Percentiles rank a stretch among this genome's conserved stretches.
Conservation (phyloP, 805 yeast species). For the Suhomyces prunicola region DNA sequence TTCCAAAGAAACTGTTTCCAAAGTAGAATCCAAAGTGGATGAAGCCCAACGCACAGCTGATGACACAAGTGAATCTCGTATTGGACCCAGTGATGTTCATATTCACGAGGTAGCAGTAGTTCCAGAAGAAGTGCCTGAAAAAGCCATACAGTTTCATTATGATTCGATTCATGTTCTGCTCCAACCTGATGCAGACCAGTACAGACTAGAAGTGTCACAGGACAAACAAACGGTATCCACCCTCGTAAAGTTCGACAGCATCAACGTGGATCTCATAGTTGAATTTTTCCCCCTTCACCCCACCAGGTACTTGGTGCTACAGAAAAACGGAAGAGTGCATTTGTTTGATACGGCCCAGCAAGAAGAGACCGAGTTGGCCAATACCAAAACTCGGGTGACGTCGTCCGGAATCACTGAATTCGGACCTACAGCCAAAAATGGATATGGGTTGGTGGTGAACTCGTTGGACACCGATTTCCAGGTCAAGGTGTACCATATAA, state of each 20-base stretch:
- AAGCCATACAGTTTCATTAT: neutral
- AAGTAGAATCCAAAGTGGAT: neutral
- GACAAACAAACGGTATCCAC: neutral
- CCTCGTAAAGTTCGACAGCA: neutral
- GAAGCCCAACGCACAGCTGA: neutral
- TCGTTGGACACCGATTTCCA: constrained; percentile 1
- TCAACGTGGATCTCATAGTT: neutral
- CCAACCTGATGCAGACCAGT: neutral
- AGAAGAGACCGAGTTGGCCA: neutral
- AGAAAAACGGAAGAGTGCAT: neutral
- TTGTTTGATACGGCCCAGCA: neutral
- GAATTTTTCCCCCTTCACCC: neutral
- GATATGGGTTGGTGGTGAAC: constrained; percentile 2
- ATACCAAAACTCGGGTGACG: neutral
- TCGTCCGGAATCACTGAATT: constrained; percentile 2
- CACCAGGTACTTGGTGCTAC: neutral
- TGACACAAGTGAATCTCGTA: neutral
- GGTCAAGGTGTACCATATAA: constrained; percentile 5
- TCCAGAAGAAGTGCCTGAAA: neutral
- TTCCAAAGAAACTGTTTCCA: too few relatives aligned
- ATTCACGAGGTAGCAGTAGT: neutral
- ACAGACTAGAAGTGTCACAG: neutral
- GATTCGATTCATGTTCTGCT: neutral
- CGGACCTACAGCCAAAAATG: neutral
- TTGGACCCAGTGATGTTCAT: neutral